Conservation (phyloP, 2,329 filamentous ascomycete species). For the Fusarium euwallaceae region DNA sequence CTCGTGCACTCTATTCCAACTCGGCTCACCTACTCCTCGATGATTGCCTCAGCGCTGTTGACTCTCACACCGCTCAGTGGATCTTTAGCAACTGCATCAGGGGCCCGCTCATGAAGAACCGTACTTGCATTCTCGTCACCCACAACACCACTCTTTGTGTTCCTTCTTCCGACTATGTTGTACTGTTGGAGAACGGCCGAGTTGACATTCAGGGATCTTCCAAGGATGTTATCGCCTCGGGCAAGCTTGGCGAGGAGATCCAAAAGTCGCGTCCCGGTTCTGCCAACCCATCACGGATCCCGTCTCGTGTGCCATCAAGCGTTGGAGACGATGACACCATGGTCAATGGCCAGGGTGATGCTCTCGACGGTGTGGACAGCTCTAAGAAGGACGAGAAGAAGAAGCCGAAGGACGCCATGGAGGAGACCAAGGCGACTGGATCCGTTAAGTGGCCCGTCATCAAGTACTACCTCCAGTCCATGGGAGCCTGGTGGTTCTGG, state of each 20-base stretch:
- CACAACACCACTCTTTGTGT: slow-evolving; percentile 94
- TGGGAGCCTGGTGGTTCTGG: slow-evolving; percentile 99
- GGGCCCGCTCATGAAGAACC: slow-evolving; percentile 86
- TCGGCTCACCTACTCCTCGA: slow-evolving; percentile 92
- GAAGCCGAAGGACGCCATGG: slow-evolving; percentile 66
- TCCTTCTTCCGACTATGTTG: slow-evolving; percentile 82
- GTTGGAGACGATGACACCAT: slow-evolving; percentile 75
- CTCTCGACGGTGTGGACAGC: slow-evolving; percentile 60
- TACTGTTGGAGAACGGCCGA: slow-evolving; percentile 89
- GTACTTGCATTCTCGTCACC: slow-evolving; percentile 95
- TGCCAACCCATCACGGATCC: slow-evolving; percentile 75
- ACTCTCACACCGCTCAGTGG: slow-evolving; percentile 97
- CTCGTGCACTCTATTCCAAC: slow-evolving; percentile 96
- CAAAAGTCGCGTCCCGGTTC: slow-evolving; percentile 80
- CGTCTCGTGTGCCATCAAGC: slow-evolving; percentile 84
- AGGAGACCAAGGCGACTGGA: slow-evolving; percentile 85
- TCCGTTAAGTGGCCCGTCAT: slow-evolving; percentile 92
- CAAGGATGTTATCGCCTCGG: slow-evolving; percentile 84
- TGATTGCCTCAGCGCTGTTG: slow-evolving; percentile 95
- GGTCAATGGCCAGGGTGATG: slow-evolving; percentile 63
- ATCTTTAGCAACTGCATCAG: slow-evolving; percentile 95
- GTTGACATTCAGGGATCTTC: slow-evolving; percentile 82
- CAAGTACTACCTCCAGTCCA: slow-evolving; percentile 84
- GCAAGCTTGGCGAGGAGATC: slow-evolving; percentile 88
- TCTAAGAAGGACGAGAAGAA: slow-evolving; percentile 60